Percentiles rank a stretch among this genome's conserved stretches.
Evolutionary conservation across 2,329 filamentous ascomycete species (phyloP).

Genomic region (Lizonia empirigonia): DNA sequence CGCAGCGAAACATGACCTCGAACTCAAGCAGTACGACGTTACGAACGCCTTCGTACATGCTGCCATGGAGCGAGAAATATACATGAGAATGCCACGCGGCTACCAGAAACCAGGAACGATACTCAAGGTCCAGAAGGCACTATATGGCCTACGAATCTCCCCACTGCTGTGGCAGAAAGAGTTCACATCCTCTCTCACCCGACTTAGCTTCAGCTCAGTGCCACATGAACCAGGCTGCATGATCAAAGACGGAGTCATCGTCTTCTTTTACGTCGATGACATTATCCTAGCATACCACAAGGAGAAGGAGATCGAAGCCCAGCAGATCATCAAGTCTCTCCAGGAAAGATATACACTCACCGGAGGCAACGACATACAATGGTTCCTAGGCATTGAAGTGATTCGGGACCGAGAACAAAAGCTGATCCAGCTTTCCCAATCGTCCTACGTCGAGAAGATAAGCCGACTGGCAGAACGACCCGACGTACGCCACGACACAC

Average conservation of each 20-base stretch:
- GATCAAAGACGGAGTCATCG: constrained; percentile 8
- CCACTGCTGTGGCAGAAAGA: constrained; percentile 8
- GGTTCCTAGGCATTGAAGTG: constrained; percentile 20
- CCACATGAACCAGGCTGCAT: constrained; percentile 14
- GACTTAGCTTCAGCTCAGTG: constrained; percentile 4
- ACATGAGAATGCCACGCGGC: too few species aligned
- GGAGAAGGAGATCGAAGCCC: not conserved
- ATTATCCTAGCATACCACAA: constrained; percentile 11
- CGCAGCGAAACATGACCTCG: not conserved
- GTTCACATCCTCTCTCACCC: not conserved
- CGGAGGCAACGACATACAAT: constrained; percentile 8
- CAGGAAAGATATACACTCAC: constrained; percentile 1
- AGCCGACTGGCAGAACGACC: not conserved
- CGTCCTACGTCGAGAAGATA: not conserved
- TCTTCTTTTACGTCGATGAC: constrained; percentile 13
- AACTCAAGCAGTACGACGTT: constrained; percentile 9
- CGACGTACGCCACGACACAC: not conserved
- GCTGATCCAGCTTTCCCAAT: not conserved
- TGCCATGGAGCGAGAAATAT: constrained; percentile 4
- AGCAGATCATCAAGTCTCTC: not conserved
- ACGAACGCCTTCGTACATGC: constrained; percentile 8
- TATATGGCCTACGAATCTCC: constrained; percentile 8
- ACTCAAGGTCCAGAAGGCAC: constrained; percentile 5
- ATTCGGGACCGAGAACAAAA: too few species aligned
- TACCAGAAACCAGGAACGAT: too few species aligned